Base-by-base conservation (phyloP, 208 protist species). In the Trypanosoma avium region DNA sequence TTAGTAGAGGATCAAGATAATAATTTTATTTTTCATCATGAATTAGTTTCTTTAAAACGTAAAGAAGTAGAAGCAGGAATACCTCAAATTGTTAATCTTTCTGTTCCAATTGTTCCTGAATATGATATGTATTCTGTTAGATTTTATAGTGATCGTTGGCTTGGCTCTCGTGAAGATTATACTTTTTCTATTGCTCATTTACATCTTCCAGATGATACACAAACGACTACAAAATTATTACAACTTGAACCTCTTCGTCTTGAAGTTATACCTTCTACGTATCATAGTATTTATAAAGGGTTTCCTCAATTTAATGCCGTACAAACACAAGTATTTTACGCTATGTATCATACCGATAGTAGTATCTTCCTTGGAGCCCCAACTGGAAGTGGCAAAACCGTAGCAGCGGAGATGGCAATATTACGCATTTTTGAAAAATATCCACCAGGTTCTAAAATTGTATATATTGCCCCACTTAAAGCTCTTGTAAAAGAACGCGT, bases 391-490 rank as follows among this genome's bases (percentile, higher is more conserved):
- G 99, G 99, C 43, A 99, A 99, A 82, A 99, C 99, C 1, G 81
- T 99, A 42, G 88, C 92, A 15, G 98, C 98, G 10, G 99, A 99
- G 79, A 81, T 99, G 64, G 97, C 98, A 35, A 96, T 99, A 45
- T 89, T 99, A n/a, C 86, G 98, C 43, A 74, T 99, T 0, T 94
- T 94, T 62, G 88, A 92, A 67, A 71, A 90, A 72, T 82, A 85
- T 38, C 89, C 94, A 6, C 26, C 42, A 27, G 88, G 84, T 17
- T 82, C 81, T 58, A 98, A 99, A 82, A 85, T 96, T 21, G 96
- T 99, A 15, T 99, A 99, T 82, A 99, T 99, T 61, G 99, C 97
- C 13, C 99, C 99, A 22, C 81, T 99, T 26, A 99, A 99, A 81
- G 98, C 99, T 0, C 89, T 99, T 15, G 98, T 99, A 45, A 94